Evolutionary conservation across 192 early-diverging fungal genomes (phyloP).

Genomic region (Podila epigama): DNA sequence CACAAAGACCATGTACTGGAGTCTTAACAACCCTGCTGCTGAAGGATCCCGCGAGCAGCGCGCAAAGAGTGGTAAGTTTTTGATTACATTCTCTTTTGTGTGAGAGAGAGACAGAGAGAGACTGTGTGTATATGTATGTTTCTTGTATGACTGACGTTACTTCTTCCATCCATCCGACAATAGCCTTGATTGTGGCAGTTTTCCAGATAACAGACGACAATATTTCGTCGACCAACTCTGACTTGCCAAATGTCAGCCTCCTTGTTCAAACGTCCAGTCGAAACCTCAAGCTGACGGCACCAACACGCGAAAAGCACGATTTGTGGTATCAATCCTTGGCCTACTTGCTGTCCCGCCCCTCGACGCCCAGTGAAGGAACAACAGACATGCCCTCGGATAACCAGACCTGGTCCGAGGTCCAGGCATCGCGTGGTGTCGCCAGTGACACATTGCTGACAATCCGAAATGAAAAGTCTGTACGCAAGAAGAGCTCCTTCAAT

Average conservation of each 20-base stretch:
- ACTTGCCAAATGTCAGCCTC: conserved; percentile 67
- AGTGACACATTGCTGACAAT: conserved; percentile 33
- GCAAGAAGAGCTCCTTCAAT: conserved; percentile 40
- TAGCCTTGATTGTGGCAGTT: conserved; percentile 72
- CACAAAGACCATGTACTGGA: conserved; percentile 81
- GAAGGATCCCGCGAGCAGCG: conserved; percentile 50
- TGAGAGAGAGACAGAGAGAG: background rate
- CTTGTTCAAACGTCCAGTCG: conserved; percentile 72
- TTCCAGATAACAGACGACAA: conserved; percentile 63
- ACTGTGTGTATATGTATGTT: background rate
- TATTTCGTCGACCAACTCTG: conserved; percentile 26
- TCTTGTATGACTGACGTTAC: conserved; percentile 5
- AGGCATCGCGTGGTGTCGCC: conserved; percentile 23
- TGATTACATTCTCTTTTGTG: conserved; percentile 8
- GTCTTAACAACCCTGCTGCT: conserved; percentile 65
- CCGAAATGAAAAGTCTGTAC: conserved; percentile 30
- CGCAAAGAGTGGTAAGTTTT: conserved; percentile 59
- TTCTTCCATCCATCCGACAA: conserved; percentile 23
- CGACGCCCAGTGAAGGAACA: conserved; percentile 12
- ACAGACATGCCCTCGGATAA: conserved; percentile 30
- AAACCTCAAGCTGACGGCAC: conserved; percentile 79
- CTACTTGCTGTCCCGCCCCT: conserved; percentile 40
- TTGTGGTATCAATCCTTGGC: conserved; percentile 66
- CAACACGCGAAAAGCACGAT: conserved; percentile 69
- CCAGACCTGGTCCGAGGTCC: conserved; percentile 44